phyloP scores from a whole-genome alignment of 169 alveolate species.

The Eimeria mitis region DNA sequence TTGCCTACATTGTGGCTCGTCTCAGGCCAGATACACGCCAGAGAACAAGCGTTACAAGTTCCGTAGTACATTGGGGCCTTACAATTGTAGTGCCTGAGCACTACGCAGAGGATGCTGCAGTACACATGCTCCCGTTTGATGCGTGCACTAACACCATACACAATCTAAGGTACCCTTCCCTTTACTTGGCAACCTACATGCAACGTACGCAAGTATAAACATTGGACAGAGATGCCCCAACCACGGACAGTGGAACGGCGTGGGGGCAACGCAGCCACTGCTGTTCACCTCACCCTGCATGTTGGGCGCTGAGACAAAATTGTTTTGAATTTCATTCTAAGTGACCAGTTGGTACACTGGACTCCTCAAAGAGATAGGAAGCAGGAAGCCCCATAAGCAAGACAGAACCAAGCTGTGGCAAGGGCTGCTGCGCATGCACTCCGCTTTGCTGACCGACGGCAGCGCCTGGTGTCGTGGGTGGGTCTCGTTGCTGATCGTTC shows the following conservation, averaged over 20 bases:
- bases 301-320: not conserved
- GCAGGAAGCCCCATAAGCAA: not conserved
- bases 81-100: too few species aligned
- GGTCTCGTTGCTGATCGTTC: not conserved
- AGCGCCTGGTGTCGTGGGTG: constrained; percentile 19
- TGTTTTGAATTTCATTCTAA: not conserved
- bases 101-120: too few species aligned
- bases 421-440: constrained; percentile 63
- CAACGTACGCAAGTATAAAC: not conserved
- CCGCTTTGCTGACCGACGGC: constrained; percentile 27
- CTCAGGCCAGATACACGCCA: too few species aligned
- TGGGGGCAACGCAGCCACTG: not conserved
- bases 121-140: too few species aligned
- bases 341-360: not conserved
- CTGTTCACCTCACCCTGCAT: not conserved
- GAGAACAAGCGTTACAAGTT: too few species aligned
- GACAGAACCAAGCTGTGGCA: not conserved
- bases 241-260: not conserved
- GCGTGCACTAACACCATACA: not conserved
- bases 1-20: too few species aligned
- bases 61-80: too few species aligned
- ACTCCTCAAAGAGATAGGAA: not conserved
- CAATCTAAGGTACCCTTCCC: not conserved
- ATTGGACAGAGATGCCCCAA: not conserved
- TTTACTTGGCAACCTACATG: not conserved